Conservation (phyloP, 1,284 basidiomycete species). For the Fomitopsis pinicola region DNA sequence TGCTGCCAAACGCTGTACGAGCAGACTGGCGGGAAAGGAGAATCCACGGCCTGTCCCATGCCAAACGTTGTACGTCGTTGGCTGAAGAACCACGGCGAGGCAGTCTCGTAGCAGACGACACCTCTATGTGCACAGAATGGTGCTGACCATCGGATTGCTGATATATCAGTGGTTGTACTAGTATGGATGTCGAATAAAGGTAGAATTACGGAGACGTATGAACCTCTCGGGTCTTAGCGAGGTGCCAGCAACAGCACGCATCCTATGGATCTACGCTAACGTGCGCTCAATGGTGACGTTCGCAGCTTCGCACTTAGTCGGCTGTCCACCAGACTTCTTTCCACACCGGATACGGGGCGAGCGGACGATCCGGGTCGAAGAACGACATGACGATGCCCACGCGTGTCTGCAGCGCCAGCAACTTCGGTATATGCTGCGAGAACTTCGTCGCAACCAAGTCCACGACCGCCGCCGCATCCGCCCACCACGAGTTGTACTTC, state of each 20-base stretch:
- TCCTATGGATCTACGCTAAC: no score
- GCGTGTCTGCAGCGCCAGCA: background rate
- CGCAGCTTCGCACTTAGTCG: background rate
- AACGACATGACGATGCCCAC: background rate
- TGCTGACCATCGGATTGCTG: no score
- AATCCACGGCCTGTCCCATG: slow-evolving; percentile 63
- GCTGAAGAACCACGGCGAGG: slow-evolving; percentile 45
- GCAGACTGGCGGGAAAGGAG: slow-evolving; percentile 31
- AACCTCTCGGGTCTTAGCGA: no score
- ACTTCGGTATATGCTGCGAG: background rate
- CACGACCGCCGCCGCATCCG: background rate
- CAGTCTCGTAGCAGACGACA: background rate
- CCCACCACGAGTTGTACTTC: background rate
- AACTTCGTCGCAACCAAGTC: background rate
- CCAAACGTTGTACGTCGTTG: slow-evolving; percentile 50
- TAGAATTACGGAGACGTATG: no score
- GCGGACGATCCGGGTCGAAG: background rate
- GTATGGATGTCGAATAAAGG: no score
- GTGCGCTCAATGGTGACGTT: background rate
- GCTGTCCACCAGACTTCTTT: background rate
- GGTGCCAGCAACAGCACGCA: no score
- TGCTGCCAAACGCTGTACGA: slow-evolving; percentile 60
- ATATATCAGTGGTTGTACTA: no score
- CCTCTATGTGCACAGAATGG: no score
- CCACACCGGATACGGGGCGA: background rate